Evolutionary conservation across 306 rosid species (phyloP), one percentile per base, ranked within the genome.

Genomic region (Prunus salicina): DNA sequence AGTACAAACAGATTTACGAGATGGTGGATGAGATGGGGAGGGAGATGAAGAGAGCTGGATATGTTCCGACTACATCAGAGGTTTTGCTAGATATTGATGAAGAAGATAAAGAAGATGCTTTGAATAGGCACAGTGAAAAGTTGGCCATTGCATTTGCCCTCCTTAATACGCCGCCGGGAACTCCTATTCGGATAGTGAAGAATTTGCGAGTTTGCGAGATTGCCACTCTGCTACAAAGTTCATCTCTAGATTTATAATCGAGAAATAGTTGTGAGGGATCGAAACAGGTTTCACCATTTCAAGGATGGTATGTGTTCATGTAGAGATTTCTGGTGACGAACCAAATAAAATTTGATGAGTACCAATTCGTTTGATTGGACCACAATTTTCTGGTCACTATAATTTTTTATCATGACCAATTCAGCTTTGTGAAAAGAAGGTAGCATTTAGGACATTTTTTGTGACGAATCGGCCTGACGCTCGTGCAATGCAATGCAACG

Each of bases 61-160:
- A 88, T 79, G 88, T 88, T 75, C 87, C 98, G 38, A 79, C 85
- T 30, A 91, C 98, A 63, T 88, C 96, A 56, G 91, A 93, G 56
- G 96, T 91, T 13, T 76, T 93, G 78, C 93, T 89, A 76, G 97
- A 93, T 74, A 91, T 93, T 70, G 90, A 91, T 38, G 97, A 93
- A 74, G 97, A 90, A 78, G 98, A 93, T 68, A 93, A 93, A 75
- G 96, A 88, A 80, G 96, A 87, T 84, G 88, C 89, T 78, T 75
- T 91, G 73, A 70, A 85, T 78, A 84, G 86, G 77, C 98, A 93
- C 64, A 88, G 98, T 84, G 98, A 93, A 85, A 93, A 91, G 77
- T 87, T 93, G 73, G 98, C 98, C 18, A 91, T 93, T 71, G 98
- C 98, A 62, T 93, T 91, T 69, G 93, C 93, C 71, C 93, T 93